Conservation (phyloP, 257 asterid genomes). For the Pogostemon cablin region DNA sequence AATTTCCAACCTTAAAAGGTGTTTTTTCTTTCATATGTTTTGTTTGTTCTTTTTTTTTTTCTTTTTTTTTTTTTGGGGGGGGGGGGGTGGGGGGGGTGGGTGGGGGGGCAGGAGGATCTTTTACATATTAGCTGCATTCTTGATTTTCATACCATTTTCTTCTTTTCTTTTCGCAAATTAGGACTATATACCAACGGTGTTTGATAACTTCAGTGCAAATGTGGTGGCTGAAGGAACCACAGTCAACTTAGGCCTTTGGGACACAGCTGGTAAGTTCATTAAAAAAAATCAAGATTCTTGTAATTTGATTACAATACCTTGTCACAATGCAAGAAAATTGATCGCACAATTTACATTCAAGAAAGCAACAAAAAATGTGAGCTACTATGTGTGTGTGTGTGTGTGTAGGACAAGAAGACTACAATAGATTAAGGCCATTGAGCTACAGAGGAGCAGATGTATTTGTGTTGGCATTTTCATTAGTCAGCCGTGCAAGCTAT, state of each 20-base stretch:
- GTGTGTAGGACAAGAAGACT: constrained; percentile 89
- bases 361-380: background rate
- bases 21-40: constrained; percentile 33
- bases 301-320: background rate
- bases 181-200: constrained; percentile 89
- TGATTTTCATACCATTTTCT: background rate
- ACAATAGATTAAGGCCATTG: constrained; percentile 89
- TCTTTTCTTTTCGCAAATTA: constrained; percentile 41
- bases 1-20: constrained; percentile 15
- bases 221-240: constrained; percentile 92
- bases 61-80: background rate
- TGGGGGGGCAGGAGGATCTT: background rate
- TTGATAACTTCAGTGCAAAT: constrained; percentile 95
- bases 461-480: constrained; percentile 81
- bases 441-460: constrained; percentile 96
- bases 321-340: background rate
- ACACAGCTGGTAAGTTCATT: constrained; percentile 71
- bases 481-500: constrained; percentile 94
- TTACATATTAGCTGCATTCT: background rate
- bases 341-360: background rate
- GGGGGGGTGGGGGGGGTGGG: background rate
- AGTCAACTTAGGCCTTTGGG: constrained; percentile 92
- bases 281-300: constrained; percentile 1
- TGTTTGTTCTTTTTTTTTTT: constrained; percentile 40
- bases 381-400: constrained; percentile 30